Evolutionary conservation across 305 asterid genomes (phyloP), one percentile per base, ranked within the genome.

Genomic region (Petunia hybrid): DNA sequence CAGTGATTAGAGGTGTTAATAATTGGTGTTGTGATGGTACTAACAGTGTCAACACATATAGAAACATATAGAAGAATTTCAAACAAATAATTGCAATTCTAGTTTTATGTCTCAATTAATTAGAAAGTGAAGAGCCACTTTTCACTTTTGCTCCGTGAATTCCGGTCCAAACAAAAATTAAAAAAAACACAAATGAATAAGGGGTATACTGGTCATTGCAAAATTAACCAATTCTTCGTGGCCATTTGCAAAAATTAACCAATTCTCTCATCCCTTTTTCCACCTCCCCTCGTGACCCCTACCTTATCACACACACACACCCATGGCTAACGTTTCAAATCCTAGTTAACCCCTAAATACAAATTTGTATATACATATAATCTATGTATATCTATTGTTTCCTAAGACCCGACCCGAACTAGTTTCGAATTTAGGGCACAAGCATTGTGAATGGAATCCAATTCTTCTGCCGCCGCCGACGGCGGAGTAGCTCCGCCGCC

Each of bases 401-500:
- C 31, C 31, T 22, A 22, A 22, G 51, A 5, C 51, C 73, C 73
- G 73, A 67, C 53, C 53, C 75, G 75, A 22, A 67, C 0, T 13
- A 1, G 31, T 10, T 6, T 7, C 31, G 35, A 55, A 6, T 1
- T 67, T 63, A 42, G 4, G 68, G 68, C 8, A 36, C 22, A 4
- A 39, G 8, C 35, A 71, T 46, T n/a, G 61, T 48, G 77, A 48
- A 71, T 71, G 78, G 62, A 35, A 31, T 38, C 45, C 6, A 71
- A 22, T n/a, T 67, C 75, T 67, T 67, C n/a, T 16, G 46, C 51
- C 61, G 56, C 71, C 8, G 82, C 36, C 64, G 81, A 55, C 1
- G 84, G 51, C 0, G 80, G 77, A 35, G 81, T 0, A 8, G 55
- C 2, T 7, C 39, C 56, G 9, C 41, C 81, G 14, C 92, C 92